Conservation (phyloP, 2,329 filamentous ascomycete genomes). For the Rhynchosporium secalis region DNA sequence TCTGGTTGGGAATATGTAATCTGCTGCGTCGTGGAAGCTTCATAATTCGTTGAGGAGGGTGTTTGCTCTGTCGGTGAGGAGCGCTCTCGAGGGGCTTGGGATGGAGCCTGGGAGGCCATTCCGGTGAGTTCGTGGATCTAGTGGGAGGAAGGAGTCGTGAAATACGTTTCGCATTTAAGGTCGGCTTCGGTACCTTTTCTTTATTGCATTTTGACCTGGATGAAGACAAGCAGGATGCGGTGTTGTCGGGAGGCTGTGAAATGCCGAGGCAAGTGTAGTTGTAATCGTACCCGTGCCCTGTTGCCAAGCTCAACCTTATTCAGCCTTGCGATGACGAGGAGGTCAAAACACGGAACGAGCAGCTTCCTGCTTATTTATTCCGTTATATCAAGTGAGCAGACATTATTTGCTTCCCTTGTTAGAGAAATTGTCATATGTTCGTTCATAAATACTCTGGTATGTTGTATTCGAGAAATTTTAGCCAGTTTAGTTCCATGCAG, state of each 20-base stretch:
- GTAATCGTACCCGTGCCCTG: conserved; percentile 1
- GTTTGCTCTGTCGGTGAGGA: conserved; percentile 18
- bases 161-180: too few species aligned
- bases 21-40: background rate
- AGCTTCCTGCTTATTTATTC: too few species aligned
- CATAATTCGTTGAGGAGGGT: conserved; percentile 10
- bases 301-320: conserved; percentile 7
- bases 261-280: conserved; percentile 4
- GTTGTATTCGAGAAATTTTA: too few species aligned
- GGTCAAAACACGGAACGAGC: background rate
- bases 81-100: conserved; percentile 22
- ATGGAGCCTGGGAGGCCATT: conserved; percentile 23
- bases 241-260: conserved; percentile 1
- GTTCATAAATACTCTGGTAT: too few species aligned
- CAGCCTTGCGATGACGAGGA: background rate
- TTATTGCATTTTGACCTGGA: conserved; percentile 1
- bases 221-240: background rate
- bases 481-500: too few species aligned
- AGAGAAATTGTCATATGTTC: too few species aligned
- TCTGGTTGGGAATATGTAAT: background rate
- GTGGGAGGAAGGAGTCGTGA: too few species aligned
- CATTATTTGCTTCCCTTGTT: background rate
- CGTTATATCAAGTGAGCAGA: background rate
- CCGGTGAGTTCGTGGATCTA: background rate
- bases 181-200: too few species aligned